Base-by-base conservation (phyloP, 129 eudicot genomes). In the Chrysanthemum lavandulifolium region DNA sequence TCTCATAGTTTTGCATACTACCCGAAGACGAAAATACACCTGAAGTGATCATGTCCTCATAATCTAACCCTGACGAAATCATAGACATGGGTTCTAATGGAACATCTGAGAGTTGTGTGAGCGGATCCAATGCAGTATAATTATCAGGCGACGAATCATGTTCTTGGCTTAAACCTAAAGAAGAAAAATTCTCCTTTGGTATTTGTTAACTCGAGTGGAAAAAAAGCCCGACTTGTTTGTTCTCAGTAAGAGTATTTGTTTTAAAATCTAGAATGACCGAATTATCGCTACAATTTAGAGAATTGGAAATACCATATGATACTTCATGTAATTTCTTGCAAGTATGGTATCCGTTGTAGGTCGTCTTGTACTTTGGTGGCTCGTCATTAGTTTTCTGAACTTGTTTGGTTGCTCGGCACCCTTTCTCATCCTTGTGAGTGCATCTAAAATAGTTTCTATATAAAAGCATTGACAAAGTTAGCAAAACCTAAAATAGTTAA, bases 361-460 rank as follows among this genome's bases (percentile, higher is more conserved):
- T 83, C 49, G 71, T 79, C 31, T 29, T 73, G 69, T 75, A 86
- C 80, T 68, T 75, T 21, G 78, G 72, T 50, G 79, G 81, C 19
- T 81, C 77, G 2, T 81, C 86, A 45, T 76, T 71, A 2, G 69
- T 75, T 71, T n/a, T 82, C 77, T 86, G 88, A 27, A 86, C 86
- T 53, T 86, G 86, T 79, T 86, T 86, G 18, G 80, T 84, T 45
- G 91, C 91, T 64, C 47, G n/a, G 61, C 88, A 86, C 2, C 80
- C 85, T 86, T 81, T 86, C 15, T 86, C 91, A 66, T 16, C 69
- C 78, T 78, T 86, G 84, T 86, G 86, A n/a, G 88, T 86, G 79
- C 92, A 89, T 60, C 90, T 82, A 50, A 49, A 89, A 81, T 89
- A 89, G 73, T 80, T 75, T 75, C 96, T 89, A 83, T 80, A 66